Percentiles rank a stretch among this genome's conserved stretches.
These are phyloP conservation scores for Kondoa malvinella DNA, from an alignment of 768 basidiomycete genomes.

Conservation along the genomic window DNA sequence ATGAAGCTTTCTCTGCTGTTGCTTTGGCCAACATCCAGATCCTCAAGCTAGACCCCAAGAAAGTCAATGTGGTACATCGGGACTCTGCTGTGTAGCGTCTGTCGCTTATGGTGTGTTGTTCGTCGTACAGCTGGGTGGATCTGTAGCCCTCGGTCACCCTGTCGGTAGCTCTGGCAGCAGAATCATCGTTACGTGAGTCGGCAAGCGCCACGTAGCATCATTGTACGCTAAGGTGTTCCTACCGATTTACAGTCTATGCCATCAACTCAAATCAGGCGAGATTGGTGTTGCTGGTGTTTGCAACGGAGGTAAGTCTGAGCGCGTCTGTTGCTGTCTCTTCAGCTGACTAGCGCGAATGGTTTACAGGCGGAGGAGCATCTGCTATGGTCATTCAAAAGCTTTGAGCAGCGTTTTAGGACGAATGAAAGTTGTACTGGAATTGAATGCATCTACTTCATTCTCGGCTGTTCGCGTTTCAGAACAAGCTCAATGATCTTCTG, in stretches of 20 bases:
- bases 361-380: slow-evolving; percentile 69
- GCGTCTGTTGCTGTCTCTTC: not conserved
- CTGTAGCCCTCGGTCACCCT: slow-evolving; percentile 86
- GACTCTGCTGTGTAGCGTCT: slow-evolving; percentile 11
- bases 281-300: slow-evolving; percentile 51
- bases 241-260: not conserved
- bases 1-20: slow-evolving; percentile 95
- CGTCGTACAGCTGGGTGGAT: slow-evolving; percentile 46
- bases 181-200: slow-evolving; percentile 78
- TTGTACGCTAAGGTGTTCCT: not conserved
- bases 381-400: slow-evolving; percentile 74
- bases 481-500: no score
- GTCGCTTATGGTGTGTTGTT: not conserved
- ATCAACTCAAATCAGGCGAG: slow-evolving; percentile 57
- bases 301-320: slow-evolving; percentile 12
- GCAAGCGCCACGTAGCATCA: slow-evolving; percentile 36
- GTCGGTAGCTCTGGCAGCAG: slow-evolving; percentile 90
- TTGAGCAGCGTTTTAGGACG: slow-evolving; percentile 34
- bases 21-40: slow-evolving; percentile 79
- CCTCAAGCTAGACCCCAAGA: slow-evolving; percentile 55
- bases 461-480: no score
- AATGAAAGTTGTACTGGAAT: no score
- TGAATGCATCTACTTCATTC: no score
- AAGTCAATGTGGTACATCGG: slow-evolving; percentile 15
- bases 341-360: slow-evolving; percentile 16